A percentile compares a stretch with the other conserved stretches of the same genome.
Conservation (phyloP, 495 filamentous ascomycete genomes). For the Talaromyces proteolyticus region DNA sequence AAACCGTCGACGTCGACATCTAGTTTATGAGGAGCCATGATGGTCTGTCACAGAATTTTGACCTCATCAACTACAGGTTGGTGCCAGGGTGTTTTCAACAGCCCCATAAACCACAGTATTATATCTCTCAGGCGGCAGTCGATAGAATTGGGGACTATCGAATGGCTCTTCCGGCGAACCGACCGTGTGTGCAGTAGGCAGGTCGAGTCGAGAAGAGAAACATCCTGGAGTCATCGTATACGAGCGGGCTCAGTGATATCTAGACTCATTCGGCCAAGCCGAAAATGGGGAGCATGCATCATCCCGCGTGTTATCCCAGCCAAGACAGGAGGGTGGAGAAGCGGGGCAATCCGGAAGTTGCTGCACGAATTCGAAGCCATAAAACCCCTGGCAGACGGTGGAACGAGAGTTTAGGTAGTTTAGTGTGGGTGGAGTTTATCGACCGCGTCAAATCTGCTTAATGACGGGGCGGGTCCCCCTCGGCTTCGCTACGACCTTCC, state of each 20-base stretch:
- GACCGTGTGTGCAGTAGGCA: not conserved
- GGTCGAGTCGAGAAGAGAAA: not conserved
- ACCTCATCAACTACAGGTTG: not conserved
- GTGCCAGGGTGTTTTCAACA: not conserved
- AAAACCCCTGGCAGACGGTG: not conserved
- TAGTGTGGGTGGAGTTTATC: too few species aligned
- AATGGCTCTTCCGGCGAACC: not conserved
- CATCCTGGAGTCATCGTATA: too few species aligned
- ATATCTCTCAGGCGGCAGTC: not conserved
- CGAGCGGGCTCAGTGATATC: too few species aligned
- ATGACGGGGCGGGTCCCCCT: too few species aligned
- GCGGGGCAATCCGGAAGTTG: not conserved
- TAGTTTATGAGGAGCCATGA: conserved; percentile 12
- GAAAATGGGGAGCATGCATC: too few species aligned
- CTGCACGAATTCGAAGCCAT: not conserved
- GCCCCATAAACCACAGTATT: not conserved
- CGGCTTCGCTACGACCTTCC: conserved; percentile 5
- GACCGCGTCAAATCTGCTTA: too few species aligned
- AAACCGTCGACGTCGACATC: conserved; percentile 7
- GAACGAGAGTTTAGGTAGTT: too few species aligned
- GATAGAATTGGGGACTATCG: not conserved
- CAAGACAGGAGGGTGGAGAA: not conserved
- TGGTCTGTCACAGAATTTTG: not conserved
- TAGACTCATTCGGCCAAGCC: too few species aligned
- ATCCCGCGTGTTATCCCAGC: too few species aligned